Evolutionary conservation across 2,329 filamentous ascomycete species (phyloP), one percentile per base, ranked within the genome.

Genomic region (Albifimbria verrucaria): DNA sequence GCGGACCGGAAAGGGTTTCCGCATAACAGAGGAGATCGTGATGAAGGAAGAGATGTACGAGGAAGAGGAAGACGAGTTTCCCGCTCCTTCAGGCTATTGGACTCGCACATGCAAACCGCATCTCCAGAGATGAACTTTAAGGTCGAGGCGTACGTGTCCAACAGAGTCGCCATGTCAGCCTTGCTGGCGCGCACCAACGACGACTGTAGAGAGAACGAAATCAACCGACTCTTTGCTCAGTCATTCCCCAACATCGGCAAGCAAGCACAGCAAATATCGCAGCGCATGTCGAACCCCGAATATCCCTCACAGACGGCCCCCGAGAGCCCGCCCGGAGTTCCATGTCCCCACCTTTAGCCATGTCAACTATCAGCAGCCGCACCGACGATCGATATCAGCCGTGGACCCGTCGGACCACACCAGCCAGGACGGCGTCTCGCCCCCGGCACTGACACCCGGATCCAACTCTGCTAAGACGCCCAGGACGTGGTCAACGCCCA

Each of bases 31-130:
- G 69, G 83, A 94, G 64, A 92, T 94, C 22, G 92, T 96, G 11
- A 77, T 89, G 60, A 92, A 90, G 57, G 92, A 96, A 68, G 91
- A 95, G 68, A 96, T 96, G 90, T 97, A 97, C 66, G 92, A 96
- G 65, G 92, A 96, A 69, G 90, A 96, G 65, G 92, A 96, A 50
- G 90, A 96, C 60, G 89, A 92, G 52, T 67, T 90, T 21, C 85
- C 1, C 79, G 83, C 55, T 83, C 85, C 51, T 89, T 85, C 64
- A 79, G 84, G 53, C 75, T 83, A 15, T 73, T 90, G 26, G 83
- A 82, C 15, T 77, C 82, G 3, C 80, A 86, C 60, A 72, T 89
- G 54, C 79, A 84, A 59, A 86, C 81, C 2, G 75, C 74, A n/a
- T 84, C 82, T 2, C 68, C 77, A 23, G 80, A 84, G 55, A 80